Percentiles rank a stretch among this genome's conserved stretches.
Conservation (phyloP, 2,329 filamentous ascomycete genomes). For the Fusarium sp. region DNA sequence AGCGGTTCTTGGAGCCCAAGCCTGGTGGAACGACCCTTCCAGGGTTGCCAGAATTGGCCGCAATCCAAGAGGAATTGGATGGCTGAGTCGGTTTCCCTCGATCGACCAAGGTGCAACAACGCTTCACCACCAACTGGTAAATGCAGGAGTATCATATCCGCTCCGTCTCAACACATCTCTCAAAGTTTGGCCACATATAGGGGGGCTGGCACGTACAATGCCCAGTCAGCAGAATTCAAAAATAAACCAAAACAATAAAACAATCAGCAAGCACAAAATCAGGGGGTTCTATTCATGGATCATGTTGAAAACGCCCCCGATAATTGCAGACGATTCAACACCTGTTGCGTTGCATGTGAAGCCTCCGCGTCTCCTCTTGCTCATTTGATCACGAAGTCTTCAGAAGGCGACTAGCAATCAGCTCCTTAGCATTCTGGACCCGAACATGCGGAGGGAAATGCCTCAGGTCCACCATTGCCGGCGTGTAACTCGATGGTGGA, state of each 20-base stretch:
- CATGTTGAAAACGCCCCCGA: neutral
- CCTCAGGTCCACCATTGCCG: constrained; percentile 46
- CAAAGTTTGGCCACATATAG: neutral
- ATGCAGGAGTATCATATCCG: neutral
- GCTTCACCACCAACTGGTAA: constrained; percentile 3
- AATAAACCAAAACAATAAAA: neutral
- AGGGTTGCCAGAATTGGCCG: constrained; percentile 16
- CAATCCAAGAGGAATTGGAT: constrained; percentile 17
- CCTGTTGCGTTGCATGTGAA: constrained; percentile 2
- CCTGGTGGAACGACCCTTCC: constrained; percentile 25
- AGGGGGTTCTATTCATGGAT: constrained; percentile 1
- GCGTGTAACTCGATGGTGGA: constrained; percentile 26
- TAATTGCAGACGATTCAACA: neutral
- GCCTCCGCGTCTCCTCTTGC: neutral
- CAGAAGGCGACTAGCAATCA: neutral
- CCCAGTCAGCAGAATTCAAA: constrained; percentile 3
- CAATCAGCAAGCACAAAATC: neutral
- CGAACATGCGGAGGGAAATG: constrained; percentile 50
- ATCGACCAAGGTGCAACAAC: constrained; percentile 4
- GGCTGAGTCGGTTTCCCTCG: constrained; percentile 16
- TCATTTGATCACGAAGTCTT: neutral
- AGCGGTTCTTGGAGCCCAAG: constrained; percentile 37
- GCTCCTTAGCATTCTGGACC: constrained; percentile 4
- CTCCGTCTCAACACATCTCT: neutral
- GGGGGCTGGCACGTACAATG: neutral